Evolutionary conservation across 164 flowering plant genomes (phyloP).

Genomic region (Euptelea pleiosperma): DNA sequence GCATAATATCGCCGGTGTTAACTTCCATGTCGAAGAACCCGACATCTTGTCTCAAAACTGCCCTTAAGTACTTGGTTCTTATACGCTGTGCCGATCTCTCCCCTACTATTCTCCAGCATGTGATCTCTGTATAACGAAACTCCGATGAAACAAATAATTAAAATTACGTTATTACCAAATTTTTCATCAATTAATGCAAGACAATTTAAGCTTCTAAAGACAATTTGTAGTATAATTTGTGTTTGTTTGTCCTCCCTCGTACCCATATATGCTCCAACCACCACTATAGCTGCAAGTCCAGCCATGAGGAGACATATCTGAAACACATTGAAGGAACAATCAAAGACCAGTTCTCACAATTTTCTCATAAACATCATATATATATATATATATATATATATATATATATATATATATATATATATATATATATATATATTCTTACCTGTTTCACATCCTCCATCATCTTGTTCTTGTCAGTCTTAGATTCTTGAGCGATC

Average conservation of each 20-base stretch:
- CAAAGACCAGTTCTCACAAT: neutral
- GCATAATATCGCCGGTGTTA: constrained; percentile 71
- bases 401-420: neutral
- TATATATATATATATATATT: neutral
- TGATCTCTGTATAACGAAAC: constrained; percentile 48
- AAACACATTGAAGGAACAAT: neutral
- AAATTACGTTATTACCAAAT: neutral
- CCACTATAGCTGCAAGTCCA: constrained; percentile 56
- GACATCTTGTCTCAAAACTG: constrained; percentile 68
- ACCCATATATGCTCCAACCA: constrained; percentile 76
- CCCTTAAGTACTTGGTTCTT: constrained; percentile 52
- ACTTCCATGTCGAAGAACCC: constrained; percentile 61
- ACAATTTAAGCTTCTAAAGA: too few species aligned
- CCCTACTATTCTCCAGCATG: constrained; percentile 78
- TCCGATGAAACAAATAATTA: too few species aligned
- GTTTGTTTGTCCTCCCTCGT: constrained; percentile 14
- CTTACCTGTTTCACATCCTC: constrained; percentile 52
- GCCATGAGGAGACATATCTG: constrained; percentile 59
- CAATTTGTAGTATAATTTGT: too few species aligned
- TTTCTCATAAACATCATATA: too few species aligned
- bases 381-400: too few species aligned
- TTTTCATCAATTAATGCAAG: too few species aligned
- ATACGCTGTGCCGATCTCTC: constrained; percentile 68
- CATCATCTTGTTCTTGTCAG: constrained; percentile 46
- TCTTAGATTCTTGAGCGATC: constrained; percentile 34